Base-by-base conservation (phyloP, 208 protist species). In the Crithidia fasciculata region DNA sequence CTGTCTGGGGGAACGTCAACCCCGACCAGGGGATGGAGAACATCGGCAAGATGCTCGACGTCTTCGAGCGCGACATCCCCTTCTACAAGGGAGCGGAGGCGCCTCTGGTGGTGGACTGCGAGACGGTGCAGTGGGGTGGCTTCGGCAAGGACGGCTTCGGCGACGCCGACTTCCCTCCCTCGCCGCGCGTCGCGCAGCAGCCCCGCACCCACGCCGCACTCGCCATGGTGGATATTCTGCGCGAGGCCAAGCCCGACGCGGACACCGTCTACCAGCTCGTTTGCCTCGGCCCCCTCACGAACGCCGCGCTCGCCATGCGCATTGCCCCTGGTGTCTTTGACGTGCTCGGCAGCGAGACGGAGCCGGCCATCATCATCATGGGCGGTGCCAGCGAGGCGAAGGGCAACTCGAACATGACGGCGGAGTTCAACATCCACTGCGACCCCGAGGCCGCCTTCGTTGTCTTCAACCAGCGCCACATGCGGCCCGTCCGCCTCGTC, bases 401-500 rank as follows among this genome's bases (percentile, higher is more conserved):
- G 53, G 91, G 91, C 66, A 96, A 96, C 78, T 92, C 82, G 13
- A 94, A 85, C 78, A 76, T 92, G 63, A 81, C 81, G 59, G 82
- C 88, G 8, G 91, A 96, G 82, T 96, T 96, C 74, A 96, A 96
- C 80, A 81, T 93, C 52, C 86, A 94, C 82, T 91, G 86, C 63
- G 91, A 96, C 72, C 91, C 91, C 16, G 91, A 96, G 80, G 91
- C 91, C 36, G 91, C 87, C n/a, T 84, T 81, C 70, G 80, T 93
- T 28, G 85, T 96, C 36, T 87, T 96, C 49, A 82, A 95, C 56
- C 69, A 88, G 47, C 80, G 83, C 8, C 39, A 57, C 18, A 85
- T 89, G 76, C 67, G 72, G 15, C 87, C 91, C 4, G 72, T 95
- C 50, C 79, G 78, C 16, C 36, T 95, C 2, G 85, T 95, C 19